A percentile compares a stretch with the other conserved stretches of the same genome.
Evolutionary conservation across 192 early-diverging fungal species (phyloP).

Genomic region (Chytriomyces confervae): DNA sequence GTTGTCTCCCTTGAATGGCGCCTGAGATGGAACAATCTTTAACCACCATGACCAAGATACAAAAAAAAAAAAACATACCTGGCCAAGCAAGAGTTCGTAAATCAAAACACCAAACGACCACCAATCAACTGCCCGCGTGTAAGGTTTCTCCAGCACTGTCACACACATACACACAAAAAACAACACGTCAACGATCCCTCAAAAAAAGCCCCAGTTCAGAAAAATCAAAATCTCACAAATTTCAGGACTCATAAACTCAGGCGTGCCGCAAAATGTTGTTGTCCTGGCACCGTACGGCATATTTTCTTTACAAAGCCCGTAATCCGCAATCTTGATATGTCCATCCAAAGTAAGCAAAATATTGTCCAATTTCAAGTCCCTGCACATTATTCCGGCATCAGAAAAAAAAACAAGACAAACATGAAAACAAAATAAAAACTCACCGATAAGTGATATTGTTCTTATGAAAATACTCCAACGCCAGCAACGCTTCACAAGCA

Average conservation of each 20-base stretch:
- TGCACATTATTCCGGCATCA: background rate
- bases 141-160: conserved; percentile 84
- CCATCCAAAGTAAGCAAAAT: conserved; percentile 90
- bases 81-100: conserved; percentile 66
- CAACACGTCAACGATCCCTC: background rate
- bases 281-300: conserved; percentile 88
- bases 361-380: conserved; percentile 97
- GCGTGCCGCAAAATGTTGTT: conserved; percentile 97
- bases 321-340: conserved; percentile 98
- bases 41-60: conserved; percentile 21
- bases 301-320: conserved; percentile 96
- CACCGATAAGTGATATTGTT: conserved; percentile 88
- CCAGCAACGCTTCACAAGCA: conserved; percentile 93
- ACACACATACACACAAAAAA: background rate
- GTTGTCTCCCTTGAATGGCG: conserved; percentile 93
- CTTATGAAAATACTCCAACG: conserved; percentile 95
- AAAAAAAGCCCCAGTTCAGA: background rate
- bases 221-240: conserved; percentile 58
- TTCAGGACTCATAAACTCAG: conserved; percentile 99
- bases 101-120: conserved; percentile 85
- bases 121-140: conserved; percentile 96
- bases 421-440: conserved; percentile 11
- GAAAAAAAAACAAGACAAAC: background rate
- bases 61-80: background rate
- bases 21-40: conserved; percentile 49